Evolutionary conservation across 1,139 yeast genomes (phyloP).

Genomic region (Spencermartinsiella ligniputridi): DNA sequence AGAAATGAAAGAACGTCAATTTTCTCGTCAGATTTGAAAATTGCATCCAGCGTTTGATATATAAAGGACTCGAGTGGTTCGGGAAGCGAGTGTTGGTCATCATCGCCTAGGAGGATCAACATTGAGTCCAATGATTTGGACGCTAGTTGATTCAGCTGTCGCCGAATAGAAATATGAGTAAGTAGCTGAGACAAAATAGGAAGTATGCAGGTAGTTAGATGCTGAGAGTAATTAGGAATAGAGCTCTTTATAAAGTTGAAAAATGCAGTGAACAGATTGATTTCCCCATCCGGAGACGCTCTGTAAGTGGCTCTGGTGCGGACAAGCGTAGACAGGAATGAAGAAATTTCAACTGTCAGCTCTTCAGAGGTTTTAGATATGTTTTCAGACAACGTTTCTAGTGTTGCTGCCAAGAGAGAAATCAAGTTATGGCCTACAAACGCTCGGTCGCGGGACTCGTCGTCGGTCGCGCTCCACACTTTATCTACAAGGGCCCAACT

Average conservation of each 20-base stretch:
- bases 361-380: background rate
- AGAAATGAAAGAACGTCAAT: slow-evolving; percentile 4
- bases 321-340: background rate
- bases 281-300: background rate
- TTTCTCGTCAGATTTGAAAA: slow-evolving; percentile 3
- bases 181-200: slow-evolving; percentile 3
- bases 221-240: background rate
- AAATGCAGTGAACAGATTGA: background rate
- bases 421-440: slow-evolving; percentile 18
- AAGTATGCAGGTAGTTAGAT: background rate
- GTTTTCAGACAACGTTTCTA: slow-evolving; percentile 9
- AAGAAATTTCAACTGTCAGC: background rate
- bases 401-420: slow-evolving; percentile 12
- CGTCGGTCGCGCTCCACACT: slow-evolving; percentile 15
- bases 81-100: background rate
- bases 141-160: background rate
- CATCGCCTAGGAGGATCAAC: background rate
- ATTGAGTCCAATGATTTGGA: background rate
- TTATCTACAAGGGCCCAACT: slow-evolving; percentile 15
- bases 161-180: background rate
- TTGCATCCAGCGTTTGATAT: slow-evolving; percentile 2
- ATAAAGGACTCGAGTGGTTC: background rate
- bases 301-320: background rate
- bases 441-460: slow-evolving; percentile 15
- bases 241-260: background rate